Base-by-base conservation (phyloP, 257 asterid species). In the Ehretia macrophylla region DNA sequence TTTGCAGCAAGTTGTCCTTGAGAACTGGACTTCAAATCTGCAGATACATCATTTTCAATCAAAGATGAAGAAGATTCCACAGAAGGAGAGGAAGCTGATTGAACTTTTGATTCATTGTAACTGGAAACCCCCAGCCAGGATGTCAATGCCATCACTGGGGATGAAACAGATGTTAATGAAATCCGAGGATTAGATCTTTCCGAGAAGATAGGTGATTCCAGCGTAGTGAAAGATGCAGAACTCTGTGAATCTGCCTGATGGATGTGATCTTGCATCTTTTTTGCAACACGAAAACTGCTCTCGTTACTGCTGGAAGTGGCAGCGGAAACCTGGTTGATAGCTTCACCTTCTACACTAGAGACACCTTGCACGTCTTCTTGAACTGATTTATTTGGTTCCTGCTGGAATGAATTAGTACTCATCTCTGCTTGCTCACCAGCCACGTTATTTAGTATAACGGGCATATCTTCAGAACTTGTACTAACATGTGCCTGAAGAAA, bases 121-220 rank as follows among this genome's bases (percentile, higher is more conserved):
- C 27, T 68, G 49, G 70, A 58, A 71, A 82, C 80, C 50, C 97
- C 97, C 62, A 86, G 78, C 99, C 96, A 92, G 40, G 97, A 86
- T 65, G 99, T 85, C 79, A 91, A 70, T 63, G 96, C 87, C 66
- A 85, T 17, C 73, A 81, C 95, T 51, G 99, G 95, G 55, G 99
- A 81, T 12, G 90, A 71, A 21, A 90, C 74, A 12, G 89, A 75
- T 50, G 84, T 60, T 11, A 69, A 56, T 37, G 81, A 75, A 64
- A 64, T 69, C 68, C 72, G 81, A 62, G 89, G 74, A 78, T 46
- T 81, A 64, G 92, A 85, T 72, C 67, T 86, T 81, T 89, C 99
- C 14, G 97, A 85, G 45, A 75, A 68, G 65, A 66, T 52, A 17
- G 96, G 92, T 63, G 97, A 86, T 62, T 74, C 96, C 56, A 56